Evolutionary conservation across 1,139 yeast genomes (phyloP).

Genomic region (Nakaseomyces nivariensis): DNA sequence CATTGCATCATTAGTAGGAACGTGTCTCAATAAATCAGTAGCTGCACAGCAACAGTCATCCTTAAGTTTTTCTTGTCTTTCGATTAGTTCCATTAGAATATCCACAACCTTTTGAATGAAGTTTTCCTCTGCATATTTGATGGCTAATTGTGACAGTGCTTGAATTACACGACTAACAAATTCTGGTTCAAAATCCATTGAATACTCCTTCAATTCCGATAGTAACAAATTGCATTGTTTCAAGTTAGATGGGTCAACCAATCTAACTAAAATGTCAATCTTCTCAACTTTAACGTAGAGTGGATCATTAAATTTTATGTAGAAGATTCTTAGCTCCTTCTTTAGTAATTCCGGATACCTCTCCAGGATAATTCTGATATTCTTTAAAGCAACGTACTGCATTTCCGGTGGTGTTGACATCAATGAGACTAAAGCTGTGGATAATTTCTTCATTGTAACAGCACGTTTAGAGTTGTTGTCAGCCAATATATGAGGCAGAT

Average conservation of each 20-base stretch:
- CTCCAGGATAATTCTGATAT: slow-evolving; percentile 81
- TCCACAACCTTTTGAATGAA: slow-evolving; percentile 52
- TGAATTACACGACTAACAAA: slow-evolving; percentile 73
- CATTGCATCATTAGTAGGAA: slow-evolving; percentile 43
- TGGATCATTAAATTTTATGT: slow-evolving; percentile 91
- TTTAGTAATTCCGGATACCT: slow-evolving; percentile 74
- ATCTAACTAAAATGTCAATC: slow-evolving; percentile 77
- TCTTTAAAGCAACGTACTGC: slow-evolving; percentile 88
- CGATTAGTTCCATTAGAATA: slow-evolving; percentile 61
- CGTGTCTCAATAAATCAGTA: slow-evolving; percentile 71
- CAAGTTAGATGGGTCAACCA: slow-evolving; percentile 48
- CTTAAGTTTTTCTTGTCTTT: slow-evolving; percentile 67
- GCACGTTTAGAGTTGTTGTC: slow-evolving; percentile 20
- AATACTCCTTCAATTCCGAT: slow-evolving; percentile 82
- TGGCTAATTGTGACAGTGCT: slow-evolving; percentile 84
- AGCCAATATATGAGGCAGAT: slow-evolving; percentile 39
- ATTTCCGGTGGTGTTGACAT: slow-evolving; percentile 87
- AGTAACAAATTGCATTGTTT: slow-evolving; percentile 59
- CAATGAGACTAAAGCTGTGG: slow-evolving; percentile 88
- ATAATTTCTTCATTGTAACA: slow-evolving; percentile 47
- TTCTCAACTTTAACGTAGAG: slow-evolving; percentile 87
- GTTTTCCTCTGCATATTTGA: slow-evolving; percentile 47
- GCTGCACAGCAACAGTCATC: slow-evolving; percentile 74
- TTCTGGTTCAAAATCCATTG: slow-evolving; percentile 89
- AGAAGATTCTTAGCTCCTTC: slow-evolving; percentile 80